Base-by-base conservation (phyloP, 805 yeast genomes). In the Wickerhamomyces mucosus region DNA sequence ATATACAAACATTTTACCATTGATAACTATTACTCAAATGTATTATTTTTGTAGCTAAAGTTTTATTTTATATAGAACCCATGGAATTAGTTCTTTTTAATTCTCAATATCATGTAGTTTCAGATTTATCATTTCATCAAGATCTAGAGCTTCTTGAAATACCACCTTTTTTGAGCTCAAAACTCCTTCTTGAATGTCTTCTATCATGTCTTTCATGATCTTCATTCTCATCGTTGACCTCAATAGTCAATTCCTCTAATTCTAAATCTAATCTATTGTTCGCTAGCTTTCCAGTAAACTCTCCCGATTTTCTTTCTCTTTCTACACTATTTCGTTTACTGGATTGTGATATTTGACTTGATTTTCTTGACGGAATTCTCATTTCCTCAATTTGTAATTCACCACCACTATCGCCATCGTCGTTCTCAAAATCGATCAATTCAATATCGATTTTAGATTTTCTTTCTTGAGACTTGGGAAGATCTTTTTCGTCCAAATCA, bases 301-400 rank as follows among this genome's bases (percentile, higher is more conserved):
- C 41, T 45, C 10, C 34, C 4, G 42, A 30, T 26, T 20, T 32
- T 29, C 39, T 35, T 13, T 15, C 15, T 17, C 9, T 13, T 15
- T 12, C 22, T 11, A 21, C 26, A 26, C 4, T 16, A 7, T 18
- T 15, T 8, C 12, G 16, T 13, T 26, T n/a, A 26, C 3, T 29
- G 25, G 13, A 34, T 26, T 13, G 28, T 29, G n/a, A 22, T 23
- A 15, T 18, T 15, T 20, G 21, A 21, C 23, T 14, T 11, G 27
- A 15, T 20, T 26, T 26, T 23, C 24, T 36, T 24, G 29, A 28
- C 15, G 21, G 31, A 4, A 44, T 36, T 23, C 38, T 32, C 37
- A 47, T 33, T 18, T 38, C 48, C 23, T 43, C 40, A 6, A 48
- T 47, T 24, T 40, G 38, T 24, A 48, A 33, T 20, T 37, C 48